A percentile compares a stretch with the other conserved stretches of the same genome.
phyloP scores from a whole-genome alignment of 768 basidiomycete species.

The Amanita thiersii region DNA sequence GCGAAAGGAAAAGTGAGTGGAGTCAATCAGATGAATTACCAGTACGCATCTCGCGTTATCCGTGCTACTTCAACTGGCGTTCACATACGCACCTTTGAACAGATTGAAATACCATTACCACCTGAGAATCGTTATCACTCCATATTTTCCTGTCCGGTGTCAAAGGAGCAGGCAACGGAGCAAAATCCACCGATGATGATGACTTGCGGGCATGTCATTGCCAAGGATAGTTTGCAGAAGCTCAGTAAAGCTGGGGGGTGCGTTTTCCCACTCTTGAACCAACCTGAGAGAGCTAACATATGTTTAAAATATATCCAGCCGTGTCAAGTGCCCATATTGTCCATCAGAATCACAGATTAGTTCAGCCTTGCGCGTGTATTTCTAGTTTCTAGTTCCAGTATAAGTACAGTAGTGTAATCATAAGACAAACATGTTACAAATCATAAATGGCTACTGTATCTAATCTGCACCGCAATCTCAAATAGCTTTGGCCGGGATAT shows the following conservation, averaged over 20 bases:
- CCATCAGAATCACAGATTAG: constrained; percentile 64
- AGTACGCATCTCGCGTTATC: constrained; percentile 30
- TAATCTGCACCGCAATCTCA: no score
- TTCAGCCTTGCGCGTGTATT: constrained; percentile 56
- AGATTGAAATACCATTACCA: constrained; percentile 93
- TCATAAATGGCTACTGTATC: no score
- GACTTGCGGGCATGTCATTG: constrained; percentile 90
- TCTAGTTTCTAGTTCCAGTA: constrained; percentile 26
- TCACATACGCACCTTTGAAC: constrained; percentile 3
- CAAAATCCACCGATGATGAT: constrained; percentile 98
- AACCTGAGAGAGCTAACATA: constrained; percentile 4
- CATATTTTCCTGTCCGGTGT: constrained; percentile 95
- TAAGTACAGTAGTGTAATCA: not conserved
- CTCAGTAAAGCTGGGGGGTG: constrained; percentile 79
- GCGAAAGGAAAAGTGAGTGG: constrained; percentile 91
- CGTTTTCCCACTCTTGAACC: no score
- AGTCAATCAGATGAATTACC: constrained; percentile 84
- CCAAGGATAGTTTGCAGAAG: constrained; percentile 85
- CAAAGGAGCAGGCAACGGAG: constrained; percentile 93
- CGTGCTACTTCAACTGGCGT: constrained; percentile 1
- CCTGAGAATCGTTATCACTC: constrained; percentile 91
- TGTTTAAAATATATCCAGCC: constrained; percentile 34
- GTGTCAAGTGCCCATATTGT: constrained; percentile 96
- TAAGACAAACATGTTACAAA: not conserved
- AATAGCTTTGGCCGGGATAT: no score